These are phyloP conservation scores for Letharia lupina DNA, from an alignment of 495 filamentous ascomycete species.

Conservation along the genomic window DNA sequence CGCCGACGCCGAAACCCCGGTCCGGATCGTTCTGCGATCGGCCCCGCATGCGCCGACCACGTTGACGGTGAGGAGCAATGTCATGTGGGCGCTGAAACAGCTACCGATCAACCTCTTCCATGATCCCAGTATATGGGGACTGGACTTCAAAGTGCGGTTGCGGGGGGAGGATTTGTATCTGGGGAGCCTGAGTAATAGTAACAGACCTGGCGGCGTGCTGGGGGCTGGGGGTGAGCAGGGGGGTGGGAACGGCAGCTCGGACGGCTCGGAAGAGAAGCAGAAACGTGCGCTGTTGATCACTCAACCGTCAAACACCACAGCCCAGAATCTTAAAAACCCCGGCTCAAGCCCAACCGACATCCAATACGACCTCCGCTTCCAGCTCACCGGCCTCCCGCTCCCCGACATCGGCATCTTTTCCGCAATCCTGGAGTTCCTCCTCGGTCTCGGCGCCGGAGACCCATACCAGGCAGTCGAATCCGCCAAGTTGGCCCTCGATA, in stretches of 20 bases:
- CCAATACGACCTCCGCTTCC: neutral
- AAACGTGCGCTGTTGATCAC: no score
- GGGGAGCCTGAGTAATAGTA: neutral
- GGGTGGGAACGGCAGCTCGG: neutral
- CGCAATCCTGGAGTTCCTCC: neutral
- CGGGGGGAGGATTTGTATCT: neutral
- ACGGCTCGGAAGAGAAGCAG: neutral
- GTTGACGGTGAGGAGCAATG: neutral
- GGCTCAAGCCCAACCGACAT: neutral
- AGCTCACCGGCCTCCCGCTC: neutral
- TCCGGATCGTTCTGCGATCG: neutral
- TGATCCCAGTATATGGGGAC: neutral
- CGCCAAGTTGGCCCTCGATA: neutral
- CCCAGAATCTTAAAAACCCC: no score
- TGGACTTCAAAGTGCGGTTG: neutral
- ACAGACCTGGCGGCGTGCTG: neutral
- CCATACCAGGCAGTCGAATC: neutral
- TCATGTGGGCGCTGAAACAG: neutral
- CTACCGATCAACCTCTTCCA: neutral
- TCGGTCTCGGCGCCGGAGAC: neutral
- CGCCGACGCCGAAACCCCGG: neutral
- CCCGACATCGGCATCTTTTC: neutral
- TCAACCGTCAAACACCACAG: no score
- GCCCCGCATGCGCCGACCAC: neutral
- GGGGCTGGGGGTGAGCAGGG: neutral